Conservation (phyloP, 306 rosid genomes). For the Echinosophora koreensis region DNA sequence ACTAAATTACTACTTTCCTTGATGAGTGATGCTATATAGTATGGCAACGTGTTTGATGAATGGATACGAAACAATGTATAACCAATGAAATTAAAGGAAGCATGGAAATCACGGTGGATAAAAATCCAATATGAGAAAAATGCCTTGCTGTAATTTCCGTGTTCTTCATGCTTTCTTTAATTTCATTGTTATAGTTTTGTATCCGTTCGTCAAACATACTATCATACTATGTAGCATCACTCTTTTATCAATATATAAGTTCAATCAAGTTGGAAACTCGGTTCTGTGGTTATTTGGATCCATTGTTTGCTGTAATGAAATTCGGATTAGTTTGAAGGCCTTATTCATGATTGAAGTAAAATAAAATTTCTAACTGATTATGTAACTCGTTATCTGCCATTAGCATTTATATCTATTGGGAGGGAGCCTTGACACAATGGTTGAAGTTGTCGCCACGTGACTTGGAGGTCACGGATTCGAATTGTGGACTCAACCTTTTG, state of each 20-base stretch:
- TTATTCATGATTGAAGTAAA: slow-evolving; percentile 10
- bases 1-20: too few species aligned
- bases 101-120: too few species aligned
- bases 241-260: background rate
- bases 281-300: background rate
- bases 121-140: too few species aligned
- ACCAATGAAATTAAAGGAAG: too few species aligned
- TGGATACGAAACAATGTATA: too few species aligned
- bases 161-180: too few species aligned
- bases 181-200: too few species aligned
- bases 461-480: background rate
- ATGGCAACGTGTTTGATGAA: too few species aligned
- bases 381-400: background rate
- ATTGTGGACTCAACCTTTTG: background rate
- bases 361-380: slow-evolving; percentile 10
- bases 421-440: background rate
- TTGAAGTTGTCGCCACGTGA: background rate
- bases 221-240: too few species aligned
- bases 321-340: background rate
- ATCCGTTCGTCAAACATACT: too few species aligned
- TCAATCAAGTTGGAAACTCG: background rate
- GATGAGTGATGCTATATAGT: too few species aligned
- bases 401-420: background rate
- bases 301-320: background rate
- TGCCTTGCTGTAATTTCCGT: too few species aligned